A percentile compares a stretch with the other conserved stretches of the same genome.
Evolutionary conservation across 257 asterid species (phyloP).

Genomic region (Capsicum rhomboideum): DNA sequence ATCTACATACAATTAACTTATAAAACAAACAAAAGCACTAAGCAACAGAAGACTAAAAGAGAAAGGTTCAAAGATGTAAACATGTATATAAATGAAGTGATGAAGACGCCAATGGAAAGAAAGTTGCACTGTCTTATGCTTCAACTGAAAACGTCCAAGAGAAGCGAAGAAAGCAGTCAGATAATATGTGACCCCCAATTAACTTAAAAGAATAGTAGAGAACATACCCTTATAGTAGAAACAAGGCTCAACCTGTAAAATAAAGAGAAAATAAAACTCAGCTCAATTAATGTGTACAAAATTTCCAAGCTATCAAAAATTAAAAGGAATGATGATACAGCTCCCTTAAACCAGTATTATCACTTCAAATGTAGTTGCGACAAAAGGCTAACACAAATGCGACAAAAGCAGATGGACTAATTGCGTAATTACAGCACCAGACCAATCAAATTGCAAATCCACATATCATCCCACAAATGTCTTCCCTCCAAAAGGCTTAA

Average conservation of each 20-base stretch:
- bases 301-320: background rate
- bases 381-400: background rate
- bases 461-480: background rate
- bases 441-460: background rate
- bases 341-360: background rate
- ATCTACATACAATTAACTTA: background rate
- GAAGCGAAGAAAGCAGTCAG: background rate
- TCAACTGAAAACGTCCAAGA: background rate
- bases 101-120: background rate
- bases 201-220: background rate
- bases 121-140: background rate
- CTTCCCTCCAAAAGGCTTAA: background rate
- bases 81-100: background rate
- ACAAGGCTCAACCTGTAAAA: conserved; percentile 85
- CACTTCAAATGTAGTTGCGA: background rate
- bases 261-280: background rate
- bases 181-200: background rate
- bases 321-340: background rate
- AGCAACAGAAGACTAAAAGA: background rate
- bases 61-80: background rate
- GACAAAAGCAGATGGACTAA: background rate
- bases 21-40: background rate
- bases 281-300: background rate
- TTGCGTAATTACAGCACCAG: background rate
- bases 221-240: conserved; percentile 68